Percentiles rank a stretch among this genome's conserved stretches.
These are phyloP conservation scores for Nannochloropsis gaditana DNA, from an alignment of 108 stramenopile genomes.

Conservation along the genomic window DNA sequence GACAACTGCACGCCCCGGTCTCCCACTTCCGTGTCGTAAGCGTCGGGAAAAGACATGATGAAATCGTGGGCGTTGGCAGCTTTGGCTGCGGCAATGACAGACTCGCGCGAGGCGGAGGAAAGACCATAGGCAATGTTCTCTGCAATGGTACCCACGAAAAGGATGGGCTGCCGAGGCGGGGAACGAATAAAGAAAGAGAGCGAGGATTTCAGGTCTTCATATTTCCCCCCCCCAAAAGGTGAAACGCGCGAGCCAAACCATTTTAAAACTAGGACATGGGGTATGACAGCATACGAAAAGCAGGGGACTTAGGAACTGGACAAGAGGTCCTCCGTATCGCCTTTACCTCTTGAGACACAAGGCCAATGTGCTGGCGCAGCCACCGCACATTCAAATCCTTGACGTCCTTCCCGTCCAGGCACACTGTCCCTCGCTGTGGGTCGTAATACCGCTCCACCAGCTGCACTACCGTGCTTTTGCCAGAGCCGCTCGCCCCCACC, in stretches of 20 bases:
- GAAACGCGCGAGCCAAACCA: no score
- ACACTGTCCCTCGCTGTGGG: constrained; percentile 66
- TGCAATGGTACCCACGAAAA: constrained; percentile 22
- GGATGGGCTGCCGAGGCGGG: constrained; percentile 17
- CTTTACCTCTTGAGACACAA: constrained; percentile 75
- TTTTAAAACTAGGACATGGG: no score
- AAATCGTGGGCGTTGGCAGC: constrained; percentile 55
- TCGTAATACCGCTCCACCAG: constrained; percentile 88
- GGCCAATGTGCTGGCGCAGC: constrained; percentile 72
- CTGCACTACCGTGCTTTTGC: constrained; percentile 79
- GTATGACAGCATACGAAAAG: no score
- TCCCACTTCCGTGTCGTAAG: constrained; percentile 90
- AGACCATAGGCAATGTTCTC: constrained; percentile 32
- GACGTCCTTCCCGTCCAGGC: constrained; percentile 70
- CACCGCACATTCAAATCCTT: constrained; percentile 63
- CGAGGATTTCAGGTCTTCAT: constrained; percentile 46
- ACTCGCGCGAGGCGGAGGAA: constrained; percentile 2
- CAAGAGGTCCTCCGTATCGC: no score
- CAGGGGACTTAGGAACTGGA: no score
- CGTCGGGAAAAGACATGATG: constrained; percentile 67
- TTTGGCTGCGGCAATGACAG: constrained; percentile 40
- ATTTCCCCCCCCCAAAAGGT: no score
- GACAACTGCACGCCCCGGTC: constrained; percentile 87
- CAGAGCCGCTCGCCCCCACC: constrained; percentile 70
- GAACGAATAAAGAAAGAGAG: background rate